Evolutionary conservation across 2,329 filamentous ascomycete genomes (phyloP), one percentile per base, ranked within the genome.

Genomic region (Clonostachys sp.): DNA sequence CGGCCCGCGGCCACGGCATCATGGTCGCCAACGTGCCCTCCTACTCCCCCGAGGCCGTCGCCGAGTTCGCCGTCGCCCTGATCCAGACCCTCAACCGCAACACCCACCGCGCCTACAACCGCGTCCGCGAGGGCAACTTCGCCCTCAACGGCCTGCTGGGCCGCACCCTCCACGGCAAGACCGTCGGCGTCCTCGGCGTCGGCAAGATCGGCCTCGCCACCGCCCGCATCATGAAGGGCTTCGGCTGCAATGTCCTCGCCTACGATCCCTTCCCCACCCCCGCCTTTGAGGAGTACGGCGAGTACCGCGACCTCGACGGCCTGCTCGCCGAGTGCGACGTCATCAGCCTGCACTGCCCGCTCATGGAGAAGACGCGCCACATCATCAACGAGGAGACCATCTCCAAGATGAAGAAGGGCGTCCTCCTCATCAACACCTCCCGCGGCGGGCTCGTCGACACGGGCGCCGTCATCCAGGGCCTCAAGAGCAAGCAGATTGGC

Each of bases 51-150:
- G 80, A 87, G 61, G 80, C 83, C 3, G 84, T 87, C 3, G 83
- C 83, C 53, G 84, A 87, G 69, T 87, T 86, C 57, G 77, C 81
- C 39, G 75, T 87, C n/a, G 80, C 82, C 2, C 70, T 87, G 50
- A 70, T 86, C 46, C 81, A 85, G 67, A 84, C 83, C 2, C 70
- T 87, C 41, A 84, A 86, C 61, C 80, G 84, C 41, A 80, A 83
- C 58, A 86, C 80, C 13, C 84, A 87, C 61, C 78, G 81, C 18
- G 81, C 83, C 4, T 86, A 84, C 64, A 84, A 83, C 60, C 79
- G 84, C 24, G 83, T 85, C 17, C 78, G 83, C 41, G 82, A 87
- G 61, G 82, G 79, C 44, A 87, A 87, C 61, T 87, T 87, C 59
- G 76, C 74, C 41, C 75, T 87, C 34, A 75, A 84, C 51, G 84